Evolutionary conservation across 1,284 basidiomycete genomes (phyloP).

Genomic region (Phylloporus sp.): DNA sequence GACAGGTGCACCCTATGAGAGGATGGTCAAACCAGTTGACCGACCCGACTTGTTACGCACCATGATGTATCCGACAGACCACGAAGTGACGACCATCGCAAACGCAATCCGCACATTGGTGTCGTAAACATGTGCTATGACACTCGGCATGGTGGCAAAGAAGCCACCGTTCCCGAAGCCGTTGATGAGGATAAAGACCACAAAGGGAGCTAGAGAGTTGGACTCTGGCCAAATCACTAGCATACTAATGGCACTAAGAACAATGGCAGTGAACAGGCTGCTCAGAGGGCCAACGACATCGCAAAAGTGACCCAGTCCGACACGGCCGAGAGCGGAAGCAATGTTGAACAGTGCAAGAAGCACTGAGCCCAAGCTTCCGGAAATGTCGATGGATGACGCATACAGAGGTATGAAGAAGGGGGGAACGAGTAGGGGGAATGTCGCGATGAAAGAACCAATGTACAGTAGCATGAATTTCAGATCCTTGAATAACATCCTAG

Average conservation of each 20-base stretch:
- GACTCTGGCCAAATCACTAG: constrained; percentile 45
- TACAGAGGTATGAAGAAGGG: constrained; percentile 48
- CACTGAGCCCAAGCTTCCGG: constrained; percentile 32
- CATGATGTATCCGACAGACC: constrained; percentile 40
- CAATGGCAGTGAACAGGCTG: constrained; percentile 35
- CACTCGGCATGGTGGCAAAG: constrained; percentile 45
- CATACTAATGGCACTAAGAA: constrained; percentile 40
- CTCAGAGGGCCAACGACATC: constrained; percentile 44
- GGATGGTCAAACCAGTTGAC: background rate
- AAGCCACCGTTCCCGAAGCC: constrained; percentile 45
- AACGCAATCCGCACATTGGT: constrained; percentile 37
- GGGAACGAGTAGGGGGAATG: constrained; percentile 46
- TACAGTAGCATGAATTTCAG: constrained; percentile 43
- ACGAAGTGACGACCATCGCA: constrained; percentile 44
- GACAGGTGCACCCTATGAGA: constrained; percentile 24
- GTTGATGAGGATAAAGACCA: constrained; percentile 40
- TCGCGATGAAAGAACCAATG: constrained; percentile 42
- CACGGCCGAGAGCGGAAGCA: constrained; percentile 42
- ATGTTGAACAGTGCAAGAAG: constrained; percentile 45
- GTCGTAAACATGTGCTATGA: constrained; percentile 41
- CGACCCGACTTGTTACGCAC: constrained; percentile 18
- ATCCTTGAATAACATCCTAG: constrained; percentile 44
- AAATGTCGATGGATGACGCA: constrained; percentile 40
- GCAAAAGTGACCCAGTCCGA: constrained; percentile 39
- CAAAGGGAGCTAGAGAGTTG: constrained; percentile 38